Conservation (phyloP, 1,139 yeast species). For the Yamadazyma buinensis region DNA sequence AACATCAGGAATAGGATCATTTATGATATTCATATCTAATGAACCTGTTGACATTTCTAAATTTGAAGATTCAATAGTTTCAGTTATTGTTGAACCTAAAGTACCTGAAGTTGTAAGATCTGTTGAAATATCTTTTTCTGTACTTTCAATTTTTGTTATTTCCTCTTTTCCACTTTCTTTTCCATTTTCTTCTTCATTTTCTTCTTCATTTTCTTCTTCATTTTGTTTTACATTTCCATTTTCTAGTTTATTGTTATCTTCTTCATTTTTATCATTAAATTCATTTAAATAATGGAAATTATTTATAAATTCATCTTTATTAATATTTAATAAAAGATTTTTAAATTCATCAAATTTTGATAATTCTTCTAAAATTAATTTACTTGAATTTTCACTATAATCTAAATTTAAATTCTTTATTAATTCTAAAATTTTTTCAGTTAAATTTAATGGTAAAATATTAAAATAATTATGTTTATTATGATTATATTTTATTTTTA, state of each 20-base stretch:
- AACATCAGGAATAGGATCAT: too few relatives aligned
- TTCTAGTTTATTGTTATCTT: slow-evolving; percentile 4
- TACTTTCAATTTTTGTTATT: too few relatives aligned
- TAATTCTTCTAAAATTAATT: slow-evolving; percentile 25
- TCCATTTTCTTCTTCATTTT: too few relatives aligned
- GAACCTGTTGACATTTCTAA: too few relatives aligned
- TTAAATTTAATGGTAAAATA: slow-evolving; percentile 14
- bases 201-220: too few relatives aligned
- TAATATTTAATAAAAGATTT: slow-evolving; percentile 18
- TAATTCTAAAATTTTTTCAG: slow-evolving; percentile 13
- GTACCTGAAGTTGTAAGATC: too few relatives aligned
- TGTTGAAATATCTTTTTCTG: too few relatives aligned
- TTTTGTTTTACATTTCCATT: too few relatives aligned
- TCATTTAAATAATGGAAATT: slow-evolving; percentile 30
- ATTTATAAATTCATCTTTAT: slow-evolving; percentile 27
- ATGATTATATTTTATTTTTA: slow-evolving; percentile 28
- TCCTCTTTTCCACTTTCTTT: background rate
- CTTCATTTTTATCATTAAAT: slow-evolving; percentile 11
- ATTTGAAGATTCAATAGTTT: too few relatives aligned
- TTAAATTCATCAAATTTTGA: slow-evolving; percentile 19
- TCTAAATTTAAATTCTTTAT: slow-evolving; percentile 17
- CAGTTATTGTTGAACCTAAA: too few relatives aligned
- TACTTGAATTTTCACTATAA: slow-evolving; percentile 25
- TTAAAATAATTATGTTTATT: slow-evolving; percentile 17
- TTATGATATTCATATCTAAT: too few relatives aligned